Evolutionary conservation across 345 rosid genomes (phyloP), one percentile per base, ranked within the genome.

Genomic region (Limnanthes douglasii): DNA sequence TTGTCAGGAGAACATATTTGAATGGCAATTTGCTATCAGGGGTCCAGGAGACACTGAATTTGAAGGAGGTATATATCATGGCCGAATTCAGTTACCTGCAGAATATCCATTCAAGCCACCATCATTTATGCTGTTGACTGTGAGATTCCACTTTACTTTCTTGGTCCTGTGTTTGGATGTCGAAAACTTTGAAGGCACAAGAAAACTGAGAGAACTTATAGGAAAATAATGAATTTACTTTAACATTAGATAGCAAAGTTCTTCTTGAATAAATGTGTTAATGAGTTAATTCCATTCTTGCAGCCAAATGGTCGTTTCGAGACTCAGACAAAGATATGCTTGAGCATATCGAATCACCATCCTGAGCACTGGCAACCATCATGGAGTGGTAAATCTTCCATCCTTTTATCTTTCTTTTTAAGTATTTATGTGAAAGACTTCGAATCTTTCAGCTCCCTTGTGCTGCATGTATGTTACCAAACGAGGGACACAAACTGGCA

Each of bases 321-420:
- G 43, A 82, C 85, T 32, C 90, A 82, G 52, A 86, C 97, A 3
- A 86, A 82, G 66, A 78, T 86, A 50, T 86, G 97, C 68, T 53
- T 86, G 44, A 86, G 97, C 68, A 86, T 86, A 48, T 86, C 97
- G 1, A 83, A 78, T 68, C 83, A 88, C 53, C 97, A 88, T 62
- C 97, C 97, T 0, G 95, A 88, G 72, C 97, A 88, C 37, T 88
- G 97, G 95, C 97, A 78, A 64, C 97, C 97, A 29, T 88, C 97
- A 11, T 88, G 97, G 97, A 83, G 97, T 41, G 95, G 97, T 88
- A 60, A 57, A 59, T 43, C 15, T 1, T 11, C 0, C 21, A 35
- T 4, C 3, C 29, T 42, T 28, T 10, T 40, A 10, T 18, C 12
- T 8, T 11, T 1, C 5, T 32, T 29, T 20, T 11, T 19, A 13